Evolutionary conservation across 768 basidiomycete genomes (phyloP).

Genomic region (Panus rudis): DNA sequence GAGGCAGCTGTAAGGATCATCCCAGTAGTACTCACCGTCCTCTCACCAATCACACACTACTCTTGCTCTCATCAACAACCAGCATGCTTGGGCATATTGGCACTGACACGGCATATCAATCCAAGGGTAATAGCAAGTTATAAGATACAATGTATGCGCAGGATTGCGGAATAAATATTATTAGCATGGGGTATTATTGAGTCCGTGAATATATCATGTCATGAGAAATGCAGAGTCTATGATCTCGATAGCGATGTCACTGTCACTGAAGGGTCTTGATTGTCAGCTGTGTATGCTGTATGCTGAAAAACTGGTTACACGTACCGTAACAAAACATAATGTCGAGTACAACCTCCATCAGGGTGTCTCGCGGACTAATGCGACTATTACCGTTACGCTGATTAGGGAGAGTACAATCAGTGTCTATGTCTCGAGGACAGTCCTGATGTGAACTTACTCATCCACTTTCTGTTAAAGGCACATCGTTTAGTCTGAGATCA

Average conservation of each 20-base stretch:
- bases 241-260: no score
- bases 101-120: no score
- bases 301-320: no score
- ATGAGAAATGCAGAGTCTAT: no score
- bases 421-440: conserved; percentile 1
- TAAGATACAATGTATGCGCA: no score
- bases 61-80: background rate
- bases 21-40: background rate
- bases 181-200: no score
- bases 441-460: conserved; percentile 47
- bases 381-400: conserved; percentile 68
- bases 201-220: no score
- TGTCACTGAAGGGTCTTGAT: background rate
- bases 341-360: conserved; percentile 18
- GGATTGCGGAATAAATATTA: no score
- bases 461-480: conserved; percentile 59
- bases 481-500: conserved; percentile 2
- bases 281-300: background rate
- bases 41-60: background rate
- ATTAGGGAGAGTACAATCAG: conserved; percentile 11
- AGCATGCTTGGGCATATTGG: no score
- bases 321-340: background rate
- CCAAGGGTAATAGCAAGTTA: no score
- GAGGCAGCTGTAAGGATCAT: conserved; percentile 30
- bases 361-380: conserved; percentile 57